Conservation (phyloP, 2,329 filamentous ascomycete genomes). For the Alternaria ethzedia region DNA sequence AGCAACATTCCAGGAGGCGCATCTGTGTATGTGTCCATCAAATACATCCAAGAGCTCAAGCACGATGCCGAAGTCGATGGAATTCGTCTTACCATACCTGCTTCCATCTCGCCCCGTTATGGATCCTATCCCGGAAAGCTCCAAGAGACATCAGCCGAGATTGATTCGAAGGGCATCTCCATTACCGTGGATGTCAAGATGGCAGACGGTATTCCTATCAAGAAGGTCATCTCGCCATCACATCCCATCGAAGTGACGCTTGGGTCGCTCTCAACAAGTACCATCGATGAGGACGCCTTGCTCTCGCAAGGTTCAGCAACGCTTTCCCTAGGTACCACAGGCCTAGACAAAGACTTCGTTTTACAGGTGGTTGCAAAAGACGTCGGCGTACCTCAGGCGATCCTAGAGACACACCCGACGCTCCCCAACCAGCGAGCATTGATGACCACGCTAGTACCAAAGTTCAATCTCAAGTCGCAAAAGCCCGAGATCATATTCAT, state of each 20-base stretch:
- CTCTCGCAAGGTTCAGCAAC: slow-evolving; percentile 1
- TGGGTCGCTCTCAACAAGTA: slow-evolving; percentile 2
- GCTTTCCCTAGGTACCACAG: background rate
- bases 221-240: slow-evolving; percentile 7
- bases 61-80: slow-evolving; percentile 12
- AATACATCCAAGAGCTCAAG: slow-evolving; percentile 8
- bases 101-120: slow-evolving; percentile 2
- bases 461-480: slow-evolving; percentile 9
- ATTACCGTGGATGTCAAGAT: slow-evolving; percentile 10
- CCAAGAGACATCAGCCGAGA: background rate
- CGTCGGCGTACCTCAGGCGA: slow-evolving; percentile 6
- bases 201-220: background rate
- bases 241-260: slow-evolving; percentile 9
- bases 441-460: slow-evolving; percentile 8
- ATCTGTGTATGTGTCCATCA: slow-evolving; percentile 1
- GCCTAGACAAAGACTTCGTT: slow-evolving; percentile 2
- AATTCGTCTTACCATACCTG: slow-evolving; percentile 5
- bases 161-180: background rate
- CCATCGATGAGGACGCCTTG: background rate
- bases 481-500: slow-evolving; percentile 10
- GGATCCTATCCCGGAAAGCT: background rate
- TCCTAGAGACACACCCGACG: slow-evolving; percentile 2
- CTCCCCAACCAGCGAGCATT: slow-evolving; percentile 5
- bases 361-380: slow-evolving; percentile 10
- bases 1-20: background rate